These are phyloP conservation scores for Fusarium decemcellulare DNA, from an alignment of 2,329 filamentous ascomycete genomes.

Conservation along the genomic window DNA sequence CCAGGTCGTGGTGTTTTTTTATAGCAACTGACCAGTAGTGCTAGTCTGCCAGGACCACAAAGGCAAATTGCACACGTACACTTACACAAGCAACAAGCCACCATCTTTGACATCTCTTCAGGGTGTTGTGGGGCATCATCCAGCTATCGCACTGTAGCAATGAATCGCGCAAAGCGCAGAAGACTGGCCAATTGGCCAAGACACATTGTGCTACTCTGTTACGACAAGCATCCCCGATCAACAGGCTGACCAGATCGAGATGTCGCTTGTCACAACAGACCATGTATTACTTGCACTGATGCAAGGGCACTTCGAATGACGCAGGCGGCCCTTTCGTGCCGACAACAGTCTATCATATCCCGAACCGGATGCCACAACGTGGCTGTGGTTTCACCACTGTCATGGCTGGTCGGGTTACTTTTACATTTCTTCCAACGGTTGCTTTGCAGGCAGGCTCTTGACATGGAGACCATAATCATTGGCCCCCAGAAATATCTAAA, in stretches of 20 bases:
- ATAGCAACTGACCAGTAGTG: slow-evolving; percentile 37
- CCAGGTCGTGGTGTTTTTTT: slow-evolving; percentile 37
- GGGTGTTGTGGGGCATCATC: not conserved
- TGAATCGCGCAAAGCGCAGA: slow-evolving; percentile 1
- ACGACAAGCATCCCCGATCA: not conserved
- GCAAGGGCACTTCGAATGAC: slow-evolving; percentile 27
- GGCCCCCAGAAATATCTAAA: no score
- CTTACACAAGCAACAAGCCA: slow-evolving; percentile 4
- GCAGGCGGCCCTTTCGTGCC: slow-evolving; percentile 15
- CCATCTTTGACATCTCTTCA: slow-evolving; percentile 19
- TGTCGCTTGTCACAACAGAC: slow-evolving; percentile 17
- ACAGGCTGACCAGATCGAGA: slow-evolving; percentile 29
- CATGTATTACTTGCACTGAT: slow-evolving; percentile 20
- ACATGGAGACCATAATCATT: not conserved
- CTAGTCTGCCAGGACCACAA: slow-evolving; percentile 15
- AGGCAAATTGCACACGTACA: slow-evolving; percentile 38
- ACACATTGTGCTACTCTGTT: slow-evolving; percentile 21
- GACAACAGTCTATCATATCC: slow-evolving; percentile 14
- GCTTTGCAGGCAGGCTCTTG: no score
- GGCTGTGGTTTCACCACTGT: slow-evolving; percentile 33
- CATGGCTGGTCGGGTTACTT: slow-evolving; percentile 17
- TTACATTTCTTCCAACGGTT: slow-evolving; percentile 1
- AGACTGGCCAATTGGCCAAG: not conserved
- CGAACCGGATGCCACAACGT: slow-evolving; percentile 23
- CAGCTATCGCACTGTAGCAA: not conserved